Conservation (phyloP, 208 protist species). For the Trypanosoma melophagium region DNA sequence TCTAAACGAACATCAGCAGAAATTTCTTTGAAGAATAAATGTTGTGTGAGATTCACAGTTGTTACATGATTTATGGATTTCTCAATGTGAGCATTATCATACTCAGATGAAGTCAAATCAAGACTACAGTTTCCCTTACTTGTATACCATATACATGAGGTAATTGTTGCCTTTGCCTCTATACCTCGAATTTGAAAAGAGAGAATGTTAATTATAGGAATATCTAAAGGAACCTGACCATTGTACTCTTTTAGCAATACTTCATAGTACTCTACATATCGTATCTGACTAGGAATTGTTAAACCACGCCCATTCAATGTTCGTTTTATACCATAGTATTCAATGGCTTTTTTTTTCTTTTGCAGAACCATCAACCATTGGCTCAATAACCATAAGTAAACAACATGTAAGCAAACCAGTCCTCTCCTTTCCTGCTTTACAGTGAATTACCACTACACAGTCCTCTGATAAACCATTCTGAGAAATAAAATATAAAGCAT, state of each 20-base stretch:
- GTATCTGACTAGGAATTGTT: slow-evolving; percentile 82
- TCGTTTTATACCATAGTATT: slow-evolving; percentile 70
- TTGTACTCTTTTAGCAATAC: slow-evolving; percentile 36
- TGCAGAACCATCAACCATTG: slow-evolving; percentile 37
- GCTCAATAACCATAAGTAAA: slow-evolving; percentile 59
- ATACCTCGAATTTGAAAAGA: slow-evolving; percentile 18
- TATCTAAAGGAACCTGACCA: slow-evolving; percentile 35
- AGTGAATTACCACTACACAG: slow-evolving; percentile 93
- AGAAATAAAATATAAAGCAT: slow-evolving; percentile 39
- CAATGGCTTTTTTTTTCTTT: slow-evolving; percentile 59
- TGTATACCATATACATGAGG: slow-evolving; percentile 18
- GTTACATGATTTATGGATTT: not conserved
- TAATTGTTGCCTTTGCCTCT: not conserved
- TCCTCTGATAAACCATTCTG: not conserved
- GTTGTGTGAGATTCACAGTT: slow-evolving; percentile 2
- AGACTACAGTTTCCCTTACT: not conserved
- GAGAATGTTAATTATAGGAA: slow-evolving; percentile 35
- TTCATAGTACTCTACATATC: slow-evolving; percentile 76
- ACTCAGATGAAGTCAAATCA: not conserved
- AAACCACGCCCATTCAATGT: slow-evolving; percentile 84
- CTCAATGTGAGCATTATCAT: not conserved
- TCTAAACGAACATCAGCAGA: slow-evolving; percentile 40
- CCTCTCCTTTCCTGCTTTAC: slow-evolving; percentile 94
- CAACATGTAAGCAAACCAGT: slow-evolving; percentile 94
- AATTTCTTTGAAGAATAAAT: slow-evolving; percentile 8